Evolutionary conservation across 306 rosid species (phyloP), one percentile per base, ranked within the genome.

Genomic region (Amphicarpaea edgeworthii): DNA sequence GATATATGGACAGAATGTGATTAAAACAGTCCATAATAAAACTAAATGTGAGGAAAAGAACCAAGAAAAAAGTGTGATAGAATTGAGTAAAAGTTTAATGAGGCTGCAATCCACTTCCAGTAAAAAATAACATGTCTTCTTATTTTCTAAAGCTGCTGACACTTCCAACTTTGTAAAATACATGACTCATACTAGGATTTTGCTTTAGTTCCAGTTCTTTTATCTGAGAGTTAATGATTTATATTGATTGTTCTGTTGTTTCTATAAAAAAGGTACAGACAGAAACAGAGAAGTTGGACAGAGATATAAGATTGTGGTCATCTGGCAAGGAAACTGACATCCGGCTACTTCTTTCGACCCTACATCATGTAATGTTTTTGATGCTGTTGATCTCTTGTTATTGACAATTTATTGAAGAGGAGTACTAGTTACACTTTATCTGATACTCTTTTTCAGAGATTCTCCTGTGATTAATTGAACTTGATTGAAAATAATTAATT

Each of bases 311-410:
- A 86, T 51, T 87, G 65, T 95, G 97, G 98, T 90, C 97, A 68
- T 82, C 88, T 37, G 97, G 91, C 80, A 95, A 87, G 75, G 98
- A 92, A 79, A 81, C 87, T 6, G 87, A 92, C 80, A 92, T 92
- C 72, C 91, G 93, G 73, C 42, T 87, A 77, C 91, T 92, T 19
- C 95, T 95, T 81, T 90, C 97, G 0, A 85, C 93, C 5, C 88
- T 95, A 40, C 95, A 95, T 67, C 82, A 84, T 58, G 98, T 95
- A 88, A 83, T 65, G 54, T 47, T 70, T 55, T 63, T 12, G 30
- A 43, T 34, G 20, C 32, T 26, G 58, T 37, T 66, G 61, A 42
- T 21, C 12, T 21, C 20, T 16, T 45, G 15, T 59, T 38, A 15
- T 12, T 50, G 43, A 68, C 16, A 64, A 51, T 12, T 57, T 16